Evolutionary conservation across 139 green algal species (phyloP).

Genomic region (Coccomyxa sp.): DNA sequence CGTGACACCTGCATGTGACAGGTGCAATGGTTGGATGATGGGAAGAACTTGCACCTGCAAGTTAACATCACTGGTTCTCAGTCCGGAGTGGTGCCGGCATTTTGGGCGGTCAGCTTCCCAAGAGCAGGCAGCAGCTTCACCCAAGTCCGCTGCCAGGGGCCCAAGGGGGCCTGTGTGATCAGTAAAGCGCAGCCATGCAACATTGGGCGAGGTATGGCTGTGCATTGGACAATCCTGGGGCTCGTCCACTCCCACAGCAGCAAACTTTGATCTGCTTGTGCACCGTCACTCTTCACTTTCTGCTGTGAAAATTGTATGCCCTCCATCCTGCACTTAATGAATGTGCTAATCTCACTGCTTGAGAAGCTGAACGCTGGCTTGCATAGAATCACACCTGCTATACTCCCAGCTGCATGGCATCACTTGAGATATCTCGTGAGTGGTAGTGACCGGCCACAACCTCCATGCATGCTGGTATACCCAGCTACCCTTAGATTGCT

Average conservation of each 20-base stretch:
- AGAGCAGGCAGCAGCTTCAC: background rate
- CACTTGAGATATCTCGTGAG: too few species aligned
- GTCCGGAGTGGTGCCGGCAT: background rate
- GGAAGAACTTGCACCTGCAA: constrained; percentile 7
- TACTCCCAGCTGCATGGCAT: too few species aligned
- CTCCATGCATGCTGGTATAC: background rate
- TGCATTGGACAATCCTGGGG: background rate
- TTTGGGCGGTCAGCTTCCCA: constrained; percentile 15
- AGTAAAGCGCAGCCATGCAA: background rate
- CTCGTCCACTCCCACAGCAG: background rate
- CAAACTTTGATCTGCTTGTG: background rate
- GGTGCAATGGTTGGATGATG: constrained; percentile 14
- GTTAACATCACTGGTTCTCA: background rate
- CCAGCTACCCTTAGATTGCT: background rate
- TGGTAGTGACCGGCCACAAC: background rate
- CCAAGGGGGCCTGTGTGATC: background rate
- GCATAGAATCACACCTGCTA: too few species aligned
- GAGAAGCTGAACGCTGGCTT: too few species aligned
- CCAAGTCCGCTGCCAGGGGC: background rate
- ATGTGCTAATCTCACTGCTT: too few species aligned
- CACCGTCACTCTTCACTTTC: background rate
- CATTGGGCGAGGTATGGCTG: background rate
- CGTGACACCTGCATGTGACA: background rate
- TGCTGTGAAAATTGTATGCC: background rate
- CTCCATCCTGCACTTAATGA: too few species aligned